These are phyloP conservation scores for Podospora australis DNA, from an alignment of 495 filamentous ascomycete species.

Conservation along the genomic window DNA sequence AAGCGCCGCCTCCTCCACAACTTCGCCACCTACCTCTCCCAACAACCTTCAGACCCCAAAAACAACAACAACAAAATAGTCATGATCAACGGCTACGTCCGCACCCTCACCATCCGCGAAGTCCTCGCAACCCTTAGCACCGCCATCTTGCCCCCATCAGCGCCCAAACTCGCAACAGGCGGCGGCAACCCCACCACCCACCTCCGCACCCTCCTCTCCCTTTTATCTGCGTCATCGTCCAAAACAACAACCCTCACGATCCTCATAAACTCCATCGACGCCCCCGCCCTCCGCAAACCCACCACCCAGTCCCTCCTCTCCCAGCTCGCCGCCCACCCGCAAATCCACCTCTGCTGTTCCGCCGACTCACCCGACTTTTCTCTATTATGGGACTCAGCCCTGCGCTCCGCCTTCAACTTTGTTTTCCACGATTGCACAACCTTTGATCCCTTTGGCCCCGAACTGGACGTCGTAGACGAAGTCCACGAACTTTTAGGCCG, in stretches of 20 bases:
- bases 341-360: constrained; percentile 69
- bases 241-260: constrained; percentile 47
- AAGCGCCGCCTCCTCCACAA: constrained; percentile 69
- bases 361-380: constrained; percentile 82
- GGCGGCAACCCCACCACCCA: constrained; percentile 39
- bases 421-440: constrained; percentile 93
- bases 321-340: constrained; percentile 65
- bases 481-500: constrained; percentile 81
- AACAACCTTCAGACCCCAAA: not conserved
- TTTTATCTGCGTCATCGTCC: constrained; percentile 24
- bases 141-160: constrained; percentile 49
- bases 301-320: constrained; percentile 66
- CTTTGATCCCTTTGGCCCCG: constrained; percentile 63
- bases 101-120: constrained; percentile 67
- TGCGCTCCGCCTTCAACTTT: constrained; percentile 73
- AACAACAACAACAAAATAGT: constrained; percentile 55
- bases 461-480: constrained; percentile 76
- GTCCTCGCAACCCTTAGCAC: constrained; percentile 67
- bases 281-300: constrained; percentile 63
- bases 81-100: constrained; percentile 82
- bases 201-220: constrained; percentile 52
- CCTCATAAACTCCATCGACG: constrained; percentile 82
- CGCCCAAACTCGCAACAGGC: constrained; percentile 30
- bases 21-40: constrained; percentile 70
- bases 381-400: constrained; percentile 80